Evolutionary conservation across 495 filamentous ascomycete genomes (phyloP), one percentile per base, ranked within the genome.

Genomic region (Bryoglossum gracile): DNA sequence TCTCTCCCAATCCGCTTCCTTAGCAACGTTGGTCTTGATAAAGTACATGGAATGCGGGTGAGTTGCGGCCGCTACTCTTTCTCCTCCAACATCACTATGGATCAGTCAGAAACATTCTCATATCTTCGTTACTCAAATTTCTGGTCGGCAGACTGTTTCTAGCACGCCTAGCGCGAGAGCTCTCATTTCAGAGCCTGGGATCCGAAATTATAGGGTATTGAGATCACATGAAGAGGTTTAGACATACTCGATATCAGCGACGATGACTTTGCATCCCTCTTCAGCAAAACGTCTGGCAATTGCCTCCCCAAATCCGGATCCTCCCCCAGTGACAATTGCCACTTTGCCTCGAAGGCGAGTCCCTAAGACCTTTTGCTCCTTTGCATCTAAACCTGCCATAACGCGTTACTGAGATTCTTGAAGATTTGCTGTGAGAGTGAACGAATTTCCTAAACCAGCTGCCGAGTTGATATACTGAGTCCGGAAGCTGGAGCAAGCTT

Each of bases 271-370:
- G 10, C 71, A 75, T 11, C 78, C 78, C 62, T 82, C 77, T 41
- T 69, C 59, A n/a, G 67, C 71, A 61, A 77, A 83, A 23, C 72
- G 68, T 8, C 66, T 64, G 8, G 69, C 73, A 37, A 82, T 81
- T 14, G 72, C 78, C 35, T 68, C 69, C 16, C 80, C 80, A 48
- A 81, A 82, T 19, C 80, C 80, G 3, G 72, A 76, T 5, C 73
- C 76, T 17, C 70, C 78, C 0, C 66, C 66, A 13, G 68, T 76
- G 22, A 76, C 65, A 38, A 76, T 71, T 42, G 72, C 73, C 16
- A 76, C 72, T 44, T 78, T 76, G 34, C 68, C 73, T 39, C 67
- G 51, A 17, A 75, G 57, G 32, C 70, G 68, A 23, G 49, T 50
- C 22, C 52, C 53, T 14, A 55, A 44, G 14, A 50, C 44, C 40